phyloP scores from a whole-genome alignment of 1,139 yeast species.

The Yamadazyma friedrichii region DNA sequence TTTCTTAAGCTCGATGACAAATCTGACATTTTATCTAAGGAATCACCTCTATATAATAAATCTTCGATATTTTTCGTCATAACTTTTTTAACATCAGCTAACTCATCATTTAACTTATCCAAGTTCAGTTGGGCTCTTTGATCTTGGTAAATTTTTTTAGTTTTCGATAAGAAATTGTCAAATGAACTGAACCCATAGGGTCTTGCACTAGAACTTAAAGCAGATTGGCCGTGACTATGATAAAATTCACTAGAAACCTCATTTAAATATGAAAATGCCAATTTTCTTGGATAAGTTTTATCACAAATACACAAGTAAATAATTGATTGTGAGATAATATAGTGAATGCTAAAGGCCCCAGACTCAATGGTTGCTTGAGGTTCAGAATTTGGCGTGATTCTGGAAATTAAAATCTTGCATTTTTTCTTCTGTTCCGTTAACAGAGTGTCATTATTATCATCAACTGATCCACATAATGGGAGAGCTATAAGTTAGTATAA shows the following conservation, averaged over 20 bases:
- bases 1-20: conserved; percentile 75
- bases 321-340: conserved; percentile 60
- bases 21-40: conserved; percentile 89
- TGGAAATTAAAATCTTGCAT: conserved; percentile 71
- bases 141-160: conserved; percentile 86
- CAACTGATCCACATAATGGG: conserved; percentile 92
- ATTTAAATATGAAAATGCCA: conserved; percentile 82
- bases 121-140: conserved; percentile 86
- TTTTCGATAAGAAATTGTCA: conserved; percentile 79
- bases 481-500: conserved; percentile 50
- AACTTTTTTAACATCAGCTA: conserved; percentile 90
- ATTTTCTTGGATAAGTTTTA: conserved; percentile 77
- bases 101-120: conserved; percentile 81
- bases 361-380: conserved; percentile 84
- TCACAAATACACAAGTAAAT: conserved; percentile 79
- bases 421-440: conserved; percentile 80
- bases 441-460: conserved; percentile 61
- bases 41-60: conserved; percentile 89
- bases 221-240: conserved; percentile 75
- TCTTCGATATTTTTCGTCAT: conserved; percentile 97
- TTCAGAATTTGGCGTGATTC: conserved; percentile 79
- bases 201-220: conserved; percentile 59
- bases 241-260: conserved; percentile 83
- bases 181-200: conserved; percentile 91
- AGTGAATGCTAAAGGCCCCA: conserved; percentile 74